Evolutionary conservation across 2,329 filamentous ascomycete species (phyloP), one percentile per base, ranked within the genome.

Genomic region (Pochonia chlamydosporia): DNA sequence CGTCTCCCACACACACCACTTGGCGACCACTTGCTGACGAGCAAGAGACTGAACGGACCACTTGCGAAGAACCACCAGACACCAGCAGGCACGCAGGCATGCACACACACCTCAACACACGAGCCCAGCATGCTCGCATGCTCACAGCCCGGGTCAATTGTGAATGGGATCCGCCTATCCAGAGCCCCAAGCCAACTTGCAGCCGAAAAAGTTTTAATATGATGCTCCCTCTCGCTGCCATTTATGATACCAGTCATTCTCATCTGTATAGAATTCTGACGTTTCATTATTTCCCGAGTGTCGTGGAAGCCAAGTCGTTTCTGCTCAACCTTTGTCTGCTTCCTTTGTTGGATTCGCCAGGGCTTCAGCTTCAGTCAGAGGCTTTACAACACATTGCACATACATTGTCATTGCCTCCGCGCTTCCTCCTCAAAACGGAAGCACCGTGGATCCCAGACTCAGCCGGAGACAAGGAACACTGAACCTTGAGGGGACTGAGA

Each of bases 191-290:
- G 58, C 59, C 56, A 57, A 58, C 56, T 56, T 59, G 52, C 46
- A 53, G 53, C 58, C 53, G 53, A 59, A 59, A 62, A 60, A 49
- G 59, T 62, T 62, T 33, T 33, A 33, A n/a, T 60, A 58, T 58
- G 56, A 41, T 47, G 44, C 36, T 30, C 41, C 31, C 35, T 24
- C 18, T 36, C 10, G 7, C 26, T n/a, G 18, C n/a, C 25, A 40
- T 50, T 46, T n/a, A n/a, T n/a, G n/a, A n/a, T n/a, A n/a, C n/a
- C n/a, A n/a, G n/a, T n/a, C n/a, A n/a, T n/a, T n/a, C n/a, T n/a
- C n/a, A n/a, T n/a, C n/a, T n/a, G n/a, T n/a, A n/a, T n/a, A n/a
- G n/a, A n/a, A n/a, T n/a, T n/a, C n/a, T n/a, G n/a, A n/a, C n/a
- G n/a, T n/a, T n/a, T n/a, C n/a, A n/a, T n/a, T n/a, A n/a, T n/a